Evolutionary conservation across 2,329 filamentous ascomycete genomes (phyloP).

Genomic region (Colletotrichum orbiculare): DNA sequence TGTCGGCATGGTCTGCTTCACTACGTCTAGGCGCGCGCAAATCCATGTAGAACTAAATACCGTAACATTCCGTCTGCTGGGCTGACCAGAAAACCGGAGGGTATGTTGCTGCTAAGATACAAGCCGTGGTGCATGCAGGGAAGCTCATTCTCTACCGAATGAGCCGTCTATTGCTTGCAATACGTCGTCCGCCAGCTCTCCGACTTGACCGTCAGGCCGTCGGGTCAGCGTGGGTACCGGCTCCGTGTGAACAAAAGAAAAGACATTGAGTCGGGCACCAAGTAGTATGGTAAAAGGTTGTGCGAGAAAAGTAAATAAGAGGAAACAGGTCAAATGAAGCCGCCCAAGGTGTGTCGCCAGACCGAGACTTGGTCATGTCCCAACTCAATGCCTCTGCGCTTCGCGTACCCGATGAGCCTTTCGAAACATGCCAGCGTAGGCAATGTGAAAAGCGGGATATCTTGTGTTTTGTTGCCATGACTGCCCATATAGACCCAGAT

Average conservation of each 20-base stretch:
- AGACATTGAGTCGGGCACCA: constrained; percentile 10
- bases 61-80: constrained; percentile 14
- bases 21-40: background rate
- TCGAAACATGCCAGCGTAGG: constrained; percentile 6
- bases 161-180: constrained; percentile 18
- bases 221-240: constrained; percentile 4
- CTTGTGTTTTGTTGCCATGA: constrained; percentile 34
- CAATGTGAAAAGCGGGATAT: constrained; percentile 24
- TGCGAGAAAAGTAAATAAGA: constrained; percentile 27
- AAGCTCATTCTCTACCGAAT: constrained; percentile 17
- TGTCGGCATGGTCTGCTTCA: background rate
- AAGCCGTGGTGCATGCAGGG: constrained; percentile 13
- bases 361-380: background rate
- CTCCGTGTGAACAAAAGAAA: constrained; percentile 29
- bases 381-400: background rate
- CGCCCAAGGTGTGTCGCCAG: constrained; percentile 10
- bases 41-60: constrained; percentile 12
- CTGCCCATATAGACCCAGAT: constrained; percentile 26
- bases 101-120: constrained; percentile 33
- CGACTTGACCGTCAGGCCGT: background rate
- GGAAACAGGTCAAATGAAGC: background rate
- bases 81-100: constrained; percentile 18
- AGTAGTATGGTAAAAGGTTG: constrained; percentile 28
- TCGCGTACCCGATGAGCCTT: constrained; percentile 5
- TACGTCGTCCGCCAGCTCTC: constrained; percentile 20